Conservation (phyloP, 257 asterid species). For the Primulina tabacum region DNA sequence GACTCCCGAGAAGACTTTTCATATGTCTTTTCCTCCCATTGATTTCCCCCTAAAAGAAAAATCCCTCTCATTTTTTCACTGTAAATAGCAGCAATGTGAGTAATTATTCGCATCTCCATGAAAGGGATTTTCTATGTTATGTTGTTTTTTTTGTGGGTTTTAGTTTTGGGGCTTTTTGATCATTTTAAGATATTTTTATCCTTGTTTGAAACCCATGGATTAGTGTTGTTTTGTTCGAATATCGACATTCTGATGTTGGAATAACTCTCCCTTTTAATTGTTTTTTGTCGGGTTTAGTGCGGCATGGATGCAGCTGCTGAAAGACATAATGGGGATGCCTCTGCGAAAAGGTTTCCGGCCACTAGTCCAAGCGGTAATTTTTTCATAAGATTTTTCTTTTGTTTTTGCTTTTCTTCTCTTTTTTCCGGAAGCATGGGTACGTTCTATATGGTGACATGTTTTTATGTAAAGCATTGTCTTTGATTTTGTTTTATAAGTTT, state of each 20-base stretch:
- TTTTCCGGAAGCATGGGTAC: neutral
- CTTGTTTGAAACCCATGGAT: neutral
- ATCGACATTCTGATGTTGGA: slow-evolving; percentile 29
- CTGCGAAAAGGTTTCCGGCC: slow-evolving; percentile 44
- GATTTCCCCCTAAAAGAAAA: neutral
- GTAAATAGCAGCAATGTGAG: neutral
- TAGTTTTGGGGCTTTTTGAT: neutral
- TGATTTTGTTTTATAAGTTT: no score
- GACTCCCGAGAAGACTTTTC: neutral
- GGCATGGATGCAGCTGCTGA: slow-evolving; percentile 45
- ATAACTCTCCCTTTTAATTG: neutral
- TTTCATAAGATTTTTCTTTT: neutral
- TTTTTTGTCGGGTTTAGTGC: slow-evolving; percentile 27
- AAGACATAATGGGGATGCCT: slow-evolving; percentile 27
- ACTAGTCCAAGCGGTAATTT: slow-evolving; percentile 40
- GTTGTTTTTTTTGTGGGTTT: neutral
- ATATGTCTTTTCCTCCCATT: neutral
- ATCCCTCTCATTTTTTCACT: neutral
- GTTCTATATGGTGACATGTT: slow-evolving; percentile 1
- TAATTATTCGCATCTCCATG: neutral
- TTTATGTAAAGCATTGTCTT: neutral
- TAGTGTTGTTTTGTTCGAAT: slow-evolving; percentile 6
- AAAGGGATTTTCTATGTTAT: no score
- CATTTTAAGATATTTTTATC: neutral
- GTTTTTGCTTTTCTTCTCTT: neutral